Percentiles rank a stretch among this genome's conserved stretches.
Conservation (phyloP, 2,329 filamentous ascomycete species). For the Alternaria solani region DNA sequence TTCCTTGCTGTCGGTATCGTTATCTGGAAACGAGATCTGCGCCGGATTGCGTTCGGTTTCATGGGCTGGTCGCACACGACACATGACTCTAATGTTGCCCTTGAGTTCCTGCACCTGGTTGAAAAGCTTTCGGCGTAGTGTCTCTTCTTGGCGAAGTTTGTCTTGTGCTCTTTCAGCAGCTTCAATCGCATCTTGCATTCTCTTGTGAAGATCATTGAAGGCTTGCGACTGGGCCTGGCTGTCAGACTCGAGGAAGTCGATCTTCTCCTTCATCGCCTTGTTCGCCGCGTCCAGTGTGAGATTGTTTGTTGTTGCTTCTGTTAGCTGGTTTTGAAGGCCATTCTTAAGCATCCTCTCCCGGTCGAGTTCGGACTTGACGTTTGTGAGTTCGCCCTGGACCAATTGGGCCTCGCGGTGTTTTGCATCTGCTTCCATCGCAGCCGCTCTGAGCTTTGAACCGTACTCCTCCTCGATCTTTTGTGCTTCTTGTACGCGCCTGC, state of each 20-base stretch:
- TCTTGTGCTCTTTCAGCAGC: slow-evolving; percentile 75
- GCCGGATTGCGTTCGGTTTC: slow-evolving; percentile 69
- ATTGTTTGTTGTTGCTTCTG: slow-evolving; percentile 51
- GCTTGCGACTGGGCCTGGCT: slow-evolving; percentile 87
- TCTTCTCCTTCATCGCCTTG: slow-evolving; percentile 78
- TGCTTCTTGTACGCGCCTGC: slow-evolving; percentile 67
- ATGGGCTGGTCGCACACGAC: slow-evolving; percentile 82
- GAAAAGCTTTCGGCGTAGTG: slow-evolving; percentile 86
- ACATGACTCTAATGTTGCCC: slow-evolving; percentile 98
- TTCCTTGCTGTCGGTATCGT: slow-evolving; percentile 82
- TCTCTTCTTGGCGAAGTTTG: slow-evolving; percentile 91
- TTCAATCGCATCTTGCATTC: slow-evolving; percentile 78
- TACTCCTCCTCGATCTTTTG: slow-evolving; percentile 67
- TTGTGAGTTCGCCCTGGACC: slow-evolving; percentile 61
- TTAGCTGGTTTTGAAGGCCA: slow-evolving; percentile 64
- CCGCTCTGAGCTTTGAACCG: slow-evolving; percentile 63
- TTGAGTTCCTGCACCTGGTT: slow-evolving; percentile 98
- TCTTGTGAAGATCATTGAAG: slow-evolving; percentile 81
- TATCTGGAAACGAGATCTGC: slow-evolving; percentile 79
- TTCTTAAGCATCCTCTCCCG: slow-evolving; percentile 69
- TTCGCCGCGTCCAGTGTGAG: slow-evolving; percentile 75
- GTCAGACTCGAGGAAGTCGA: slow-evolving; percentile 89
- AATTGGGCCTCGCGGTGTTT: slow-evolving; percentile 64
- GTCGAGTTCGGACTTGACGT: slow-evolving; percentile 52
- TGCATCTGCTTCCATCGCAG: slow-evolving; percentile 65